A percentile compares a stretch with the other conserved stretches of the same genome.
phyloP scores from a whole-genome alignment of 306 rosid genomes.

The Pterocarpus santalinus region DNA sequence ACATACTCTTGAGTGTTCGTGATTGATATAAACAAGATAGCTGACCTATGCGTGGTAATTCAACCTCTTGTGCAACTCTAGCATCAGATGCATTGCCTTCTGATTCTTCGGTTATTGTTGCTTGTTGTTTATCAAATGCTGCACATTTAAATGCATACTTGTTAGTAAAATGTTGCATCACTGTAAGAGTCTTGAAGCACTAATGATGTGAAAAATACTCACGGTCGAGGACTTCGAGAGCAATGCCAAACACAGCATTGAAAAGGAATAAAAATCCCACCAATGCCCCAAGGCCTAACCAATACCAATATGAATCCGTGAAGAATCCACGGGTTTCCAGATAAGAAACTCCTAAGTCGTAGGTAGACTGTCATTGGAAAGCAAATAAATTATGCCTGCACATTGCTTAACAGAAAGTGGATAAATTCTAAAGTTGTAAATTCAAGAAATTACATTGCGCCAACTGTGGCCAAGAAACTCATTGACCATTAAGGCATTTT shows the following conservation, averaged over 20 bases:
- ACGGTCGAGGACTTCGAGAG: conserved; percentile 55
- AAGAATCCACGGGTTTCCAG: conserved; percentile 50
- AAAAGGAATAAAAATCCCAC: conserved; percentile 49
- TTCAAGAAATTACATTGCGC: conserved; percentile 54
- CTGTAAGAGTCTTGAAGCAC: not conserved
- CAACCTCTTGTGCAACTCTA: conserved; percentile 39
- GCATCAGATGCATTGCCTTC: conserved; percentile 32
- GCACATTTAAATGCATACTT: conserved; percentile 39
- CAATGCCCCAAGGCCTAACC: conserved; percentile 60
- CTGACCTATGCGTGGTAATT: conserved; percentile 55
- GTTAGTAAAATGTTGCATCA: conserved; percentile 1
- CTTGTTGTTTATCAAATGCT: conserved; percentile 61
- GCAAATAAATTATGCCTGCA: conserved; percentile 19
- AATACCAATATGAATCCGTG: conserved; percentile 60
- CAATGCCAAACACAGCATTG: conserved; percentile 39
- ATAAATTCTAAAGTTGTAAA: not conserved
- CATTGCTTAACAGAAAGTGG: not conserved
- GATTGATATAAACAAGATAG: conserved; percentile 20
- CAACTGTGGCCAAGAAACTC: conserved; percentile 64
- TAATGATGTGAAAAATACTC: conserved; percentile 39
- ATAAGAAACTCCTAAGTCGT: not conserved
- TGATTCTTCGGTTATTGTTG: conserved; percentile 46
- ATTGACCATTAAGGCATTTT: conserved; percentile 57
- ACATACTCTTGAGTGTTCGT: not conserved
- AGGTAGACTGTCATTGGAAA: conserved; percentile 17